phyloP scores from a whole-genome alignment of 2,329 filamentous ascomycete species.

The Alternaria hordeiaustralica region DNA sequence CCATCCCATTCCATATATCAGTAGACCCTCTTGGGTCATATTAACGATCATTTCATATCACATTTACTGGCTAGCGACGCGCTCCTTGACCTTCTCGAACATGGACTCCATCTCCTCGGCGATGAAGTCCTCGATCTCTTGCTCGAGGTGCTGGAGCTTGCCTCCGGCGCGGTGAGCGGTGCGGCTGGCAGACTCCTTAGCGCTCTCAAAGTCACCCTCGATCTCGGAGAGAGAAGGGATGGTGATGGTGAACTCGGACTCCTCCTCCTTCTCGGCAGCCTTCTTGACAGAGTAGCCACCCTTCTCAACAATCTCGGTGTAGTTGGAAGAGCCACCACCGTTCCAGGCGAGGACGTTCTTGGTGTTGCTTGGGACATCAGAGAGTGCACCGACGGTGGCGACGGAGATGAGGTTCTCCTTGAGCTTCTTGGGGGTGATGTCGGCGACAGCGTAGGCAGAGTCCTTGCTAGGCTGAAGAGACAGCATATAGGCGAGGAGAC shows the following conservation, averaged over 20 bases:
- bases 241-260: constrained; percentile 48
- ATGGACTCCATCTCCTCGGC: constrained; percentile 59
- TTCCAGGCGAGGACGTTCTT: constrained; percentile 98
- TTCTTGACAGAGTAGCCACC: constrained; percentile 69
- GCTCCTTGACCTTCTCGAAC: constrained; percentile 60
- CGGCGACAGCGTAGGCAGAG: constrained; percentile 88
- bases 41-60: background rate
- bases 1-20: constrained; percentile 9
- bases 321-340: constrained; percentile 94
- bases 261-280: constrained; percentile 35
- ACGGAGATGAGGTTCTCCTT: constrained; percentile 88
- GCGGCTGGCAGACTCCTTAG: constrained; percentile 48
- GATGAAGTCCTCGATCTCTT: constrained; percentile 56
- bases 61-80: constrained; percentile 43
- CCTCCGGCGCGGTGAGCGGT: constrained; percentile 53
- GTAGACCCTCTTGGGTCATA: constrained; percentile 6
- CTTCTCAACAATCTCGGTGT: constrained; percentile 76
- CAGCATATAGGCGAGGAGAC: constrained; percentile 96
- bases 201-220: constrained; percentile 46
- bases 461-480: constrained; percentile 90
- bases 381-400: constrained; percentile 78
- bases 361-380: constrained; percentile 83
- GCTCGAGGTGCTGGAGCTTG: constrained; percentile 55
- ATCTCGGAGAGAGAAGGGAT: constrained; percentile 46
- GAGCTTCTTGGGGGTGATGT: constrained; percentile 91